Conservation (phyloP, 2,329 filamentous ascomycete genomes). For the Verticillium zaregamsianum region DNA sequence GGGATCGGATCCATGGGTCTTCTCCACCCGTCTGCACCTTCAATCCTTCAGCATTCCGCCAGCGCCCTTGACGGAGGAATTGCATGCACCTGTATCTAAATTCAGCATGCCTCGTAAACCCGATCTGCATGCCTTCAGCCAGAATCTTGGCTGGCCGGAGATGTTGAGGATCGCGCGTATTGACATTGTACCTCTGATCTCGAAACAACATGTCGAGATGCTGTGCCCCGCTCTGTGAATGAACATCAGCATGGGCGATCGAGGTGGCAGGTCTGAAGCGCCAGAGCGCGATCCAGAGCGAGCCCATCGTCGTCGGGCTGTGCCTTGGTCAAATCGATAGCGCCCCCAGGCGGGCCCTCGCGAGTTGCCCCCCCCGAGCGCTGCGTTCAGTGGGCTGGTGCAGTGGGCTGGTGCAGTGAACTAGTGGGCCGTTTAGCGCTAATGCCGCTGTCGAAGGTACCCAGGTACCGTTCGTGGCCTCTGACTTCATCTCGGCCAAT, state of each 20-base stretch:
- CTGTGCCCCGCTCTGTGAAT: no score
- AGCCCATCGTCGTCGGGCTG: neutral
- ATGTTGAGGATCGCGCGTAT: no score
- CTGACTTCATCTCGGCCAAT: constrained; percentile 1
- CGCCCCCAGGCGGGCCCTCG: neutral
- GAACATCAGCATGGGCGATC: no score
- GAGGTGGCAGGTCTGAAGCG: neutral
- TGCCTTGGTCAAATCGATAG: neutral
- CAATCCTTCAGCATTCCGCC: neutral
- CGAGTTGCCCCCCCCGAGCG: neutral
- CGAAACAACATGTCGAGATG: no score
- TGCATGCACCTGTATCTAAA: neutral
- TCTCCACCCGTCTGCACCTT: neutral
- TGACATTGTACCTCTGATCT: no score
- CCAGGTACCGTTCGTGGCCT: neutral
- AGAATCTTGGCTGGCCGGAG: no score
- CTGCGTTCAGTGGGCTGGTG: neutral
- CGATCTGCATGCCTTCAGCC: neutral
- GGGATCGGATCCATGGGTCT: neutral
- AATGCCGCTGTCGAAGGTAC: neutral
- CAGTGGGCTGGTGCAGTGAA: neutral
- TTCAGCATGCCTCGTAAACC: neutral
- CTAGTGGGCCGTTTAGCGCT: neutral
- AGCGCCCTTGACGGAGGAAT: neutral
- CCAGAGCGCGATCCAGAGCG: neutral